Percentiles rank a stretch among this genome's conserved stretches.
Conservation (phyloP, 805 yeast genomes). For the Candida awuae region DNA sequence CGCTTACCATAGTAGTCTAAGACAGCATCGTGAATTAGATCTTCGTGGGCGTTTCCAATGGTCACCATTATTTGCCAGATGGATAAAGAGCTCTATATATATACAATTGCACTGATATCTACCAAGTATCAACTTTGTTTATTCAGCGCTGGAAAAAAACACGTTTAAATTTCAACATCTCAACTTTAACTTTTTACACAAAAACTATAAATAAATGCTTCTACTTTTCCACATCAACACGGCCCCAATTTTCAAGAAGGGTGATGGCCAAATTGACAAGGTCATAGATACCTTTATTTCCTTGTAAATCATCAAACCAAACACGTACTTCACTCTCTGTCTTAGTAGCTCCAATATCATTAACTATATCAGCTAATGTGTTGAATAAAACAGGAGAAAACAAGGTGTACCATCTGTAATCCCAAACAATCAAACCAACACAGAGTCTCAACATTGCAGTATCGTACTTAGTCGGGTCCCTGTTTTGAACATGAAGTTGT, state of each 20-base stretch:
- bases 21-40: conserved; percentile 92
- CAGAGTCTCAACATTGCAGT: conserved; percentile 56
- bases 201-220: too few relatives aligned
- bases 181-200: background rate
- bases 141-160: too few relatives aligned
- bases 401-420: conserved; percentile 94
- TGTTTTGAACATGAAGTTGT: conserved; percentile 5
- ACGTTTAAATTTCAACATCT: background rate
- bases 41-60: conserved; percentile 86
- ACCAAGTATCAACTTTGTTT: too few relatives aligned
- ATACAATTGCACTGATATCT: too few relatives aligned
- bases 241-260: conserved; percentile 38
- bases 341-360: conserved; percentile 72
- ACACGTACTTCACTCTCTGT: conserved; percentile 66
- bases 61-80: conserved; percentile 61
- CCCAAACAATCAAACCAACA: conserved; percentile 89
- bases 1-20: conserved; percentile 95
- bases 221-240: conserved; percentile 28
- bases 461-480: conserved; percentile 32
- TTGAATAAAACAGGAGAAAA: conserved; percentile 64
- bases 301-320: conserved; percentile 42
- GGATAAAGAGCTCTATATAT: too few relatives aligned
- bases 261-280: conserved; percentile 45
- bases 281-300: conserved; percentile 47
- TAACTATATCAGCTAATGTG: conserved; percentile 53